Evolutionary conservation across 2,329 filamentous ascomycete genomes (phyloP).

Genomic region (Colletotrichum tabaci): DNA sequence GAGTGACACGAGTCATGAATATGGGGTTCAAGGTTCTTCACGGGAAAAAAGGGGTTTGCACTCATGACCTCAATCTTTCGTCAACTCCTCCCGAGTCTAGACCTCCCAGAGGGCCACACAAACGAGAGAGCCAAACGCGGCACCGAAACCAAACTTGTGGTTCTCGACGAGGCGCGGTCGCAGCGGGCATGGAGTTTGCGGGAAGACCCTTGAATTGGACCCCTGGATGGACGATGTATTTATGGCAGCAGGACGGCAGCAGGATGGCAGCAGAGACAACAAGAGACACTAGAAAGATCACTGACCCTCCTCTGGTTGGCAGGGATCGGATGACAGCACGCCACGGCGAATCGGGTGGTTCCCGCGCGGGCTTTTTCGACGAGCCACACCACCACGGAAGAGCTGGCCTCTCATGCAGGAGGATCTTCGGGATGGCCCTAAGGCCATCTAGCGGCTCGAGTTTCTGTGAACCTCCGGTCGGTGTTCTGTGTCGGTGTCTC

Average conservation of each 20-base stretch:
- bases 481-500: neutral
- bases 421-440: conserved; percentile 25
- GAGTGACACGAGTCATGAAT: neutral
- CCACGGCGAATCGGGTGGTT: conserved; percentile 37
- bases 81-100: conserved; percentile 1
- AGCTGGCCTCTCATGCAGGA: conserved; percentile 15
- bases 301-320: conserved; percentile 21
- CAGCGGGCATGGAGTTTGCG: conserved; percentile 11
- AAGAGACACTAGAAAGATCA: neutral
- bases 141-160: conserved; percentile 1
- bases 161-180: conserved; percentile 11
- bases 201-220: conserved; percentile 22
- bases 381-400: conserved; percentile 21
- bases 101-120: neutral
- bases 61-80: neutral
- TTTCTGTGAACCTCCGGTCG: neutral
- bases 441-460: neutral
- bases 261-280: too few relatives aligned
- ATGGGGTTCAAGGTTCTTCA: neutral
- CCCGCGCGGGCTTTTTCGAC: conserved; percentile 12
- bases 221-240: conserved; percentile 29
- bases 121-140: neutral
- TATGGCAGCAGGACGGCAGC: conserved; percentile 3
- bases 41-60: neutral
- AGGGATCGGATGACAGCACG: conserved; percentile 22